A percentile compares a stretch with the other conserved stretches of the same genome.
Evolutionary conservation across 2,329 filamentous ascomycete species (phyloP).

Genomic region (Hymenoscyphus repandus): DNA sequence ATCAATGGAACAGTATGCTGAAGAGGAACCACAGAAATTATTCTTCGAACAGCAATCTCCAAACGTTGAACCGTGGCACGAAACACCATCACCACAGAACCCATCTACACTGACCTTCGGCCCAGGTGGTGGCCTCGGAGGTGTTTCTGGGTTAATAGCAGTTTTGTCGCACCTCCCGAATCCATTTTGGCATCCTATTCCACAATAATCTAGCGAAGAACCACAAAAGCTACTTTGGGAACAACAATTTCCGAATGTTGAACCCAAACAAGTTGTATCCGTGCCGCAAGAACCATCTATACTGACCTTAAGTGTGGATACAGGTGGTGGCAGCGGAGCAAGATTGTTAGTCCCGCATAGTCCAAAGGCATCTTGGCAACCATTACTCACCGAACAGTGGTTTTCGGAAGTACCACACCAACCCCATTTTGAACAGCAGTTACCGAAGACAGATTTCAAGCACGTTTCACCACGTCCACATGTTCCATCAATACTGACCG

Average conservation of each 20-base stretch:
- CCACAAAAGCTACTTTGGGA: constrained; percentile 6
- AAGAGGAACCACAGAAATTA: neutral
- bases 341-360: constrained; percentile 3
- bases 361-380: constrained; percentile 16
- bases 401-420: constrained; percentile 9
- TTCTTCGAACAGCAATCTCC: neutral
- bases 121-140: neutral
- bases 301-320: neutral
- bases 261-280: constrained; percentile 3
- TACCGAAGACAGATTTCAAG: constrained; percentile 6
- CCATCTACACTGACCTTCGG: neutral
- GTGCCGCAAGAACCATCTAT: constrained; percentile 4
- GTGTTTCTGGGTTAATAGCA: neutral
- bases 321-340: neutral
- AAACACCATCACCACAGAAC: constrained; percentile 1
- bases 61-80: neutral
- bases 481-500: constrained; percentile 8
- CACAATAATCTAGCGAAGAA: neutral
- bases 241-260: constrained; percentile 2
- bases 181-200: constrained; percentile 2
- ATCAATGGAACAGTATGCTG: neutral
- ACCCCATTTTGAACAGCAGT: constrained; percentile 14
- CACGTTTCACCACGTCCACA: constrained; percentile 12
- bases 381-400: constrained; percentile 12
- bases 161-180: neutral